phyloP scores from a whole-genome alignment of 345 rosid species.

The Streptanthus diversifolius region DNA sequence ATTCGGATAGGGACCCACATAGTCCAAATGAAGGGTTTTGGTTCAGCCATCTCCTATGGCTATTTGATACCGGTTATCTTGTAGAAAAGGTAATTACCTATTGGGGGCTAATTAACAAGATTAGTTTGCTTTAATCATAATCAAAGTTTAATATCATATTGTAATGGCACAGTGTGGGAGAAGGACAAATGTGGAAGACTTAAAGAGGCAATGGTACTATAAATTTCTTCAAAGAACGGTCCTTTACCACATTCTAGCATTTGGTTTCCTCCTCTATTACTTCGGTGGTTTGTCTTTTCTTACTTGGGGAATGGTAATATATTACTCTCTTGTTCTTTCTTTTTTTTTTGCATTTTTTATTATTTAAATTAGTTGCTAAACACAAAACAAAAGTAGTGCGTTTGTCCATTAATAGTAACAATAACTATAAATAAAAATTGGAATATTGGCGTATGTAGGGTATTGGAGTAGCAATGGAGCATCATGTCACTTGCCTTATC shows the following conservation, averaged over 20 bases:
- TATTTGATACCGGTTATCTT: constrained; percentile 58
- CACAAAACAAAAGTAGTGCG: background rate
- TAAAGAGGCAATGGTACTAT: constrained; percentile 36
- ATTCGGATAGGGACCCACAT: constrained; percentile 90
- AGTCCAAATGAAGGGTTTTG: constrained; percentile 89
- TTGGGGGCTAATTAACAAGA: constrained; percentile 21
- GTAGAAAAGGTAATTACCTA: constrained; percentile 54
- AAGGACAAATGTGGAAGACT: constrained; percentile 35
- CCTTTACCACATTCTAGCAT: constrained; percentile 24
- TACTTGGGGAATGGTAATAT: constrained; percentile 39
- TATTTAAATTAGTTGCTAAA: background rate
- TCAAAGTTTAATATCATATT: background rate
- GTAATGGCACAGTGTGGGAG: constrained; percentile 28
- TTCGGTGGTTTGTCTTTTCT: constrained; percentile 36
- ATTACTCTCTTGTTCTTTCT: background rate
- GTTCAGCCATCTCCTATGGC: constrained; percentile 83
- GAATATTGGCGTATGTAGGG: constrained; percentile 20
- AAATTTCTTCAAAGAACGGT: constrained; percentile 37
- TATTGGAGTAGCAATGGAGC: constrained; percentile 34
- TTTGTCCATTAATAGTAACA: background rate
- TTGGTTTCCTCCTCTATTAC: constrained; percentile 31
- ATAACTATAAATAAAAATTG: background rate
- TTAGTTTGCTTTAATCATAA: background rate
- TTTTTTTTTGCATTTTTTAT: background rate
- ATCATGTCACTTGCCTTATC: constrained; percentile 34